Evolutionary conservation across 2,329 filamentous ascomycete species (phyloP), one percentile per base, ranked within the genome.

Genomic region (Phyllachora maydis): DNA sequence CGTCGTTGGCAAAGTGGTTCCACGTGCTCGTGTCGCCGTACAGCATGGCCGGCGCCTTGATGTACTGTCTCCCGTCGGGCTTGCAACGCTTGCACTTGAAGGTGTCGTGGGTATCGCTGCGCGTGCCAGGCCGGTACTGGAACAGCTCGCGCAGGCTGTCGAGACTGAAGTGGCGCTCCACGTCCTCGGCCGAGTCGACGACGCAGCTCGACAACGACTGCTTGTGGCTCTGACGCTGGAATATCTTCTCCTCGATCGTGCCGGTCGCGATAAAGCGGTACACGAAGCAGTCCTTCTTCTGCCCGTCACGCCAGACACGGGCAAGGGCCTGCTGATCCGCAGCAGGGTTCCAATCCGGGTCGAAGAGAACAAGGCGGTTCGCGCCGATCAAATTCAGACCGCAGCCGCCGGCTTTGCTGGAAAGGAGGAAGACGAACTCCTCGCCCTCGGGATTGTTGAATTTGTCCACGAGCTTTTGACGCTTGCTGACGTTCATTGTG

Each of bases 211-310:
- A 95, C 2, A 98, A 57, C 6, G 81, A 90, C 49, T 98, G 88
- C 50, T 98, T 98, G 56, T 98, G 90, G 1, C 79, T 91, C 42
- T 98, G 88, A 7, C 90, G 74, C 47, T 98, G 88, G 53, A 98
- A 98, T 35, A 98, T 93, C 53, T 98, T 98, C 49, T 98, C 88
- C 43, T 98, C 88, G 30, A 98, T 98, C 0, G 83, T 93, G 4
- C 88, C 88, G 0, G 90, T 95, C 0, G 83, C 78, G 38, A 98
- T 98, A 52, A 98, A 98, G n/a, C 88, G 77, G 47, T 98, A 98
- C 10, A 98, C 88, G 38, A 98, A 98, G 41, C 88, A 98, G 41
- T 98, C 88, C 43, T 98, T 98, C 60, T 90, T 95, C 48, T 98
- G 88, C 0, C 88, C 88, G 38, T 98, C 88, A 58, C 88, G 78